These are phyloP conservation scores for Xylaria polymorpha DNA, from an alignment of 2,329 filamentous ascomycete genomes.

Conservation along the genomic window DNA sequence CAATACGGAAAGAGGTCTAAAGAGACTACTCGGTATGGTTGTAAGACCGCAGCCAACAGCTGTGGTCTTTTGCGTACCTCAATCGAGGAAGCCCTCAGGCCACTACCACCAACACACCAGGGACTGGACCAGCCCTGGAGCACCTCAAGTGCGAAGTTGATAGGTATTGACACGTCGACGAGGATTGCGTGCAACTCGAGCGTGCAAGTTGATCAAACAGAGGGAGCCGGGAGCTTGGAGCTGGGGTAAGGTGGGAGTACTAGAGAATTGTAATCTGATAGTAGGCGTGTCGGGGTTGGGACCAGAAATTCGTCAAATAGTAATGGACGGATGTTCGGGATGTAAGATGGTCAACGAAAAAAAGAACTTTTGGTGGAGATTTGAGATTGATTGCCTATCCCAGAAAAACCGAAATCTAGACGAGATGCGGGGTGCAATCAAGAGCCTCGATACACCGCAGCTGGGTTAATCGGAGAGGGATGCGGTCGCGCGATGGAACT, in stretches of 20 bases:
- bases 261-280: slow-evolving; percentile 19
- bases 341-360: slow-evolving; percentile 9
- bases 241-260: neutral
- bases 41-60: slow-evolving; percentile 37
- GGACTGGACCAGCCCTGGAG: slow-evolving; percentile 44
- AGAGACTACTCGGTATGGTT: slow-evolving; percentile 37
- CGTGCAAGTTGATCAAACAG: slow-evolving; percentile 10
- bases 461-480: slow-evolving; percentile 31
- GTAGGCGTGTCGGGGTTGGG: slow-evolving; percentile 5
- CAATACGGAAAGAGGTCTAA: slow-evolving; percentile 26
- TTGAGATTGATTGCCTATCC: slow-evolving; percentile 39
- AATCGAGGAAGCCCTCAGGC: slow-evolving; percentile 43
- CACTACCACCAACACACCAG: slow-evolving; percentile 46
- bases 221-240: neutral
- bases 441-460: slow-evolving; percentile 36
- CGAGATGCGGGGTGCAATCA: slow-evolving; percentile 48
- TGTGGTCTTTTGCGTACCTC: slow-evolving; percentile 43
- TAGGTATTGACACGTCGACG: slow-evolving; percentile 31
- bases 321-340: slow-evolving; percentile 12
- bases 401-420: slow-evolving; percentile 42
- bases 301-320: slow-evolving; percentile 12
- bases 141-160: slow-evolving; percentile 42
- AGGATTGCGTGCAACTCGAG: slow-evolving; percentile 30
- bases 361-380: slow-evolving; percentile 33
- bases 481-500: slow-evolving; percentile 27